phyloP scores from a whole-genome alignment of 805 yeast species.

The Diddensiella santjacobensis region DNA sequence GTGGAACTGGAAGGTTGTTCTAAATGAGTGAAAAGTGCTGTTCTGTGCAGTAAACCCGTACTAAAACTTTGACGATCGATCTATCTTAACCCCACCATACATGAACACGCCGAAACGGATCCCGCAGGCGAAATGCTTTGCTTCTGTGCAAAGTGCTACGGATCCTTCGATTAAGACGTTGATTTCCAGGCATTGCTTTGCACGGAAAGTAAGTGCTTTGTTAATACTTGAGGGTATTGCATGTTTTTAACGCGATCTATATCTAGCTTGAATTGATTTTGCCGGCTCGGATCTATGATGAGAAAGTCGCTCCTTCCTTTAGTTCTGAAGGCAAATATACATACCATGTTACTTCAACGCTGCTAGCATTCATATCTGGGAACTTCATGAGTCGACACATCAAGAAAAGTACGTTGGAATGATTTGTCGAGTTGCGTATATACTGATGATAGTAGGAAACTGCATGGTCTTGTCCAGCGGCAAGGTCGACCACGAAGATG shows the following conservation, averaged over 20 bases:
- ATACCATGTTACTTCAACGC: background rate
- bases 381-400: background rate
- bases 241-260: background rate
- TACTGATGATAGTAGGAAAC: background rate
- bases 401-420: conserved; percentile 2
- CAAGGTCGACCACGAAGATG: conserved; percentile 33
- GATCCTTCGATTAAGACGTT: background rate
- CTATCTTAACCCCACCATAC: too few species aligned
- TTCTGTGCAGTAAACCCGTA: too few species aligned
- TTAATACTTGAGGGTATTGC: too few species aligned
- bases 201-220: conserved; percentile 1
- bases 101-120: background rate
- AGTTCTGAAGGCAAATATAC: too few species aligned
- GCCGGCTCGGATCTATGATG: too few species aligned
- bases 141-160: background rate
- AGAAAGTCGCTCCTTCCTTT: too few species aligned
- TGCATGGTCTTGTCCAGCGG: conserved; percentile 17
- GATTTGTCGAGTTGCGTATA: background rate
- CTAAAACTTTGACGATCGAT: too few species aligned
- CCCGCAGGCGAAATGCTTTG: conserved; percentile 10
- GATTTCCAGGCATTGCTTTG: conserved; percentile 7
- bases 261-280: background rate
- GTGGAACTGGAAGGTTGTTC: too few species aligned
- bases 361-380: background rate
- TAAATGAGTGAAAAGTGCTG: too few species aligned